phyloP scores from a whole-genome alignment of 176 grass and related monocot genomes.

The Musa acuminata region DNA sequence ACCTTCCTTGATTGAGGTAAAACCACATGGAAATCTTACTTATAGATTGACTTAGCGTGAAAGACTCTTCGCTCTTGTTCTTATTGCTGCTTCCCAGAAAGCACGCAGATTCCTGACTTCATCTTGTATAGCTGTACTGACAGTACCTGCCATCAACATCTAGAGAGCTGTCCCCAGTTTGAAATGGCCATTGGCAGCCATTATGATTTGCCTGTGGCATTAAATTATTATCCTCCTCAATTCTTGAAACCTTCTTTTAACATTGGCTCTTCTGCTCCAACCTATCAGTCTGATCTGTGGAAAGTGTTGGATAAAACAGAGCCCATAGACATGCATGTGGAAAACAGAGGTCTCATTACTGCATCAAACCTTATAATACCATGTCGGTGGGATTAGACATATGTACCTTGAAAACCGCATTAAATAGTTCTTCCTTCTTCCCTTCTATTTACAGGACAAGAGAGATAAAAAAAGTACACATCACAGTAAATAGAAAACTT shows the following conservation, averaged over 20 bases:
- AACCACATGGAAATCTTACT: no score
- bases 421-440: no score
- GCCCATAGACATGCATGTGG: background rate
- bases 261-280: background rate
- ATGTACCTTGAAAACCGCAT: no score
- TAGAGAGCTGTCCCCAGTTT: background rate
- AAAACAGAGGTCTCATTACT: background rate
- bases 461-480: no score
- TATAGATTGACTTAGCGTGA: background rate
- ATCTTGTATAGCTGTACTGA: background rate
- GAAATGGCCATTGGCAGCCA: background rate
- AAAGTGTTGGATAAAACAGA: background rate
- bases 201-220: no score
- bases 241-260: no score
- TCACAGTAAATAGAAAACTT: no score
- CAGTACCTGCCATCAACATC: constrained; percentile 1
- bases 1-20: no score
- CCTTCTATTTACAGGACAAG: no score
- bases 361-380: background rate
- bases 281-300: no score
- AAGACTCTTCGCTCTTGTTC: background rate
- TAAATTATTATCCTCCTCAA: no score
- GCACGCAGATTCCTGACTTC: background rate
- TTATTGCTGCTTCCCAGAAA: background rate
- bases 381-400: background rate